A percentile compares a stretch with the other conserved stretches of the same genome.
phyloP scores from a whole-genome alignment of 2,329 filamentous ascomycete species.

The Claviceps pazoutovae region DNA sequence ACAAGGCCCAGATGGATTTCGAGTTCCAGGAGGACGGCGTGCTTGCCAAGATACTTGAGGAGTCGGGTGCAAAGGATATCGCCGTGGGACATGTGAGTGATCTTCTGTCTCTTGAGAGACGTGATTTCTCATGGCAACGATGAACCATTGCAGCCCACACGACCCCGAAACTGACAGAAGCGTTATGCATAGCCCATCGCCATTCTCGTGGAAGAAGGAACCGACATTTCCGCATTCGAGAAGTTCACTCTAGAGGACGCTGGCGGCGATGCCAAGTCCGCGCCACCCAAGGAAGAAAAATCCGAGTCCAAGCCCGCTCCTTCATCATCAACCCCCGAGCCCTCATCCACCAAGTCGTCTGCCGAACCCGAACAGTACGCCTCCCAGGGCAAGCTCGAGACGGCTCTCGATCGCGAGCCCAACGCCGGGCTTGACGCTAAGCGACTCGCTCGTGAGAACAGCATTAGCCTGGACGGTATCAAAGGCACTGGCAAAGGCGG shows the following conservation, averaged over 20 bases:
- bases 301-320: constrained; percentile 46
- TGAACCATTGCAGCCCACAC: background rate
- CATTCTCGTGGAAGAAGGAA: constrained; percentile 81
- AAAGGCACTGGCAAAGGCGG: constrained; percentile 82
- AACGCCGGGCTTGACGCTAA: constrained; percentile 60
- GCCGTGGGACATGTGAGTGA: constrained; percentile 79
- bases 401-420: constrained; percentile 69
- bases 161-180: constrained; percentile 6
- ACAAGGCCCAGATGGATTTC: constrained; percentile 99
- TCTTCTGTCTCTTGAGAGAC: constrained; percentile 2
- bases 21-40: constrained; percentile 98
- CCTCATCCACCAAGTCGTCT: constrained; percentile 22
- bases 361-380: constrained; percentile 56
- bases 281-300: constrained; percentile 53
- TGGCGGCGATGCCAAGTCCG: constrained; percentile 58
- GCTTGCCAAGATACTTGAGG: constrained; percentile 85
- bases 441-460: constrained; percentile 73
- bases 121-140: no score
- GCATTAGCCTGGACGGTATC: constrained; percentile 59
- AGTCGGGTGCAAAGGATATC: constrained; percentile 86
- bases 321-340: constrained; percentile 24
- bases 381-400: constrained; percentile 65
- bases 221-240: constrained; percentile 77
- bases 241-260: constrained; percentile 81
- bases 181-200: constrained; percentile 64